phyloP scores from a whole-genome alignment of 345 rosid species.

The Ailanthus altissimus region DNA sequence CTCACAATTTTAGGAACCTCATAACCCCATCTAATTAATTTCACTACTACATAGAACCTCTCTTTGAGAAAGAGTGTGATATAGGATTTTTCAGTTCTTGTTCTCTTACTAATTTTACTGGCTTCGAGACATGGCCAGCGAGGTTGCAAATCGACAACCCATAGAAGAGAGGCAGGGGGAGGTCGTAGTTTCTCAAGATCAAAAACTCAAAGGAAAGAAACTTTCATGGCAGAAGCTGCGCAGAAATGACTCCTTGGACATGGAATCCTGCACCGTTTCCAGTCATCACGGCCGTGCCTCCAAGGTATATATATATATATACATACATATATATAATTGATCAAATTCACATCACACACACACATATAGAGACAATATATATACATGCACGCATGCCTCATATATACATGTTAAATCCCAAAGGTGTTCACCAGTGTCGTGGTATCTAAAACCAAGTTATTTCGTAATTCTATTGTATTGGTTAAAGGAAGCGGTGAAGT shows the following conservation, averaged over 20 bases:
- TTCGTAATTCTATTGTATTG: too few relatives aligned
- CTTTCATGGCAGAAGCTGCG: constrained; percentile 34
- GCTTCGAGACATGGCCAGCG: background rate
- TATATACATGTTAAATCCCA: too few relatives aligned
- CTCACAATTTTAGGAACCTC: background rate
- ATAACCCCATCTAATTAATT: background rate
- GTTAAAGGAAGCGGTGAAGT: constrained; percentile 13
- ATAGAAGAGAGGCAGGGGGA: background rate
- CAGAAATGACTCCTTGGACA: constrained; percentile 48
- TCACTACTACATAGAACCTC: background rate
- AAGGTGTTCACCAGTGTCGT: too few relatives aligned
- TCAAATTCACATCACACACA: too few relatives aligned
- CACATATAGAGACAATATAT: too few relatives aligned
- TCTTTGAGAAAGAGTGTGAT: background rate
- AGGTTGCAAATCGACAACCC: background rate
- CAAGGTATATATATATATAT: constrained; percentile 29
- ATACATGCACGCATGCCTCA: too few relatives aligned
- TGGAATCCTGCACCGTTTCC: constrained; percentile 37
- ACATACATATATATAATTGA: too few relatives aligned
- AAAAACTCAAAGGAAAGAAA: constrained; percentile 25
- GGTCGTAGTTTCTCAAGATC: background rate
- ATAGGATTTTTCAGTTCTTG: too few relatives aligned
- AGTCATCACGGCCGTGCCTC: constrained; percentile 25
- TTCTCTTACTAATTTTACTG: too few relatives aligned
- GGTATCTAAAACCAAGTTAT: too few relatives aligned